phyloP scores from a whole-genome alignment of 345 rosid species.

The Mangifera indica region DNA sequence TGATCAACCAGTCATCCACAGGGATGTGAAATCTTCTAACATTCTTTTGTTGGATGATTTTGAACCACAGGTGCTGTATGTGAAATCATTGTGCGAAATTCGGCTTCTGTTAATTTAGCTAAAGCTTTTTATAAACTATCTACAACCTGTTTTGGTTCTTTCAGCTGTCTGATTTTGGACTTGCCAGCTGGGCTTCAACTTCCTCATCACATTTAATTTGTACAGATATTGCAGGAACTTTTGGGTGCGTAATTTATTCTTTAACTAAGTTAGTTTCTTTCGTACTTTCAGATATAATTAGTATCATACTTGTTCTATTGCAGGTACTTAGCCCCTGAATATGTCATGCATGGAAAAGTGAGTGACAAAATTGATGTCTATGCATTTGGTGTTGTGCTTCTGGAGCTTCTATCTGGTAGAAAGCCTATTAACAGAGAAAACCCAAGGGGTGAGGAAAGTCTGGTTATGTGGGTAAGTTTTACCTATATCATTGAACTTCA shows the following conservation, averaged over 20 bases:
- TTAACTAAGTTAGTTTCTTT: slow-evolving; percentile 4
- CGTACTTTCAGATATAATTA: neutral
- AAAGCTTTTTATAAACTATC: slow-evolving; percentile 18
- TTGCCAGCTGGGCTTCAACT: slow-evolving; percentile 60
- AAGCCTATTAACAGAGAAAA: slow-evolving; percentile 64
- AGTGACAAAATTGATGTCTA: slow-evolving; percentile 92
- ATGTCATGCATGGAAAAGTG: slow-evolving; percentile 89
- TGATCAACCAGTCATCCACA: slow-evolving; percentile 77
- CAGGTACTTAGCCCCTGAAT: slow-evolving; percentile 99
- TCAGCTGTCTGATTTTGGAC: slow-evolving; percentile 98
- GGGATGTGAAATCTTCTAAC: slow-evolving; percentile 95
- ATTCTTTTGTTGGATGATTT: slow-evolving; percentile 89
- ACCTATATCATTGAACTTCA: slow-evolving; percentile 1
- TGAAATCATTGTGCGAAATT: neutral
- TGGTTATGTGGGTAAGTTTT: slow-evolving; percentile 89
- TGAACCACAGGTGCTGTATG: slow-evolving; percentile 72
- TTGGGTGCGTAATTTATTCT: slow-evolving; percentile 58
- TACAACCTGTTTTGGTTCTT: slow-evolving; percentile 26
- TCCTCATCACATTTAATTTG: slow-evolving; percentile 46
- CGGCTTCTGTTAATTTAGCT: neutral
- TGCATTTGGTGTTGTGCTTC: slow-evolving; percentile 90
- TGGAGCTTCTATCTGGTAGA: slow-evolving; percentile 91
- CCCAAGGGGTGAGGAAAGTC: slow-evolving; percentile 80
- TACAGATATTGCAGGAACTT: slow-evolving; percentile 84
- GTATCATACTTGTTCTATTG: slow-evolving; percentile 21